Conservation (phyloP, 2,329 filamentous ascomycete genomes). For the Mycocentrospora acerina region DNA sequence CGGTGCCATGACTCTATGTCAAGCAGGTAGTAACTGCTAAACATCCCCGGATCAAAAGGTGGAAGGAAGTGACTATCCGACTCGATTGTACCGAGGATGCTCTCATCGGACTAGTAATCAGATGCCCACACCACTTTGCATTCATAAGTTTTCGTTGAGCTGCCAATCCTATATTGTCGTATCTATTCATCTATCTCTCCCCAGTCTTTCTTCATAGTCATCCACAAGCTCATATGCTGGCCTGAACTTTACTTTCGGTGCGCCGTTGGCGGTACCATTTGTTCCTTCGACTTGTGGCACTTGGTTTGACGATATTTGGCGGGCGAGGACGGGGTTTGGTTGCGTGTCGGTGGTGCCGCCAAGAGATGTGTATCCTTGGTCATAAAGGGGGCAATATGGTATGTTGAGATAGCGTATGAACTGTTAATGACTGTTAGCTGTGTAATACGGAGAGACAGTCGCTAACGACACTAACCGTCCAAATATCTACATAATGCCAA, state of each 20-base stretch:
- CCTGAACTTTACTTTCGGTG: slow-evolving; percentile 31
- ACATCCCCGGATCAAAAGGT: too few species aligned
- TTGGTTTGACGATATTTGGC: slow-evolving; percentile 23
- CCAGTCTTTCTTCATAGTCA: slow-evolving; percentile 44
- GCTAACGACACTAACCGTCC: slow-evolving; percentile 68
- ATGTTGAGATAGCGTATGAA: slow-evolving; percentile 79
- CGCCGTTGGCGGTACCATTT: slow-evolving; percentile 15
- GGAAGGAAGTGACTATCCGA: too few species aligned
- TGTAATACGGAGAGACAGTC: background rate
- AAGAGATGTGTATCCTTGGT: slow-evolving; percentile 86
- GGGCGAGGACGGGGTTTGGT: slow-evolving; percentile 70
- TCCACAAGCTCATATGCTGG: slow-evolving; percentile 45
- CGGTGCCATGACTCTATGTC: too few species aligned
- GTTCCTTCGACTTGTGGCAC: slow-evolving; percentile 12
- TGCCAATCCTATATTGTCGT: too few species aligned
- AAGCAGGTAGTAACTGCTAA: too few species aligned
- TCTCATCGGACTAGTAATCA: too few species aligned
- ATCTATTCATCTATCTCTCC: slow-evolving; percentile 40
- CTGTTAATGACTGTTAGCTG: slow-evolving; percentile 45
- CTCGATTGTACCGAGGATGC: too few species aligned
- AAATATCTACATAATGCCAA: slow-evolving; percentile 95
- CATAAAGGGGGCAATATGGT: slow-evolving; percentile 84
- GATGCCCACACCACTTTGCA: too few species aligned
- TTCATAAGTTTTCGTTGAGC: too few species aligned
- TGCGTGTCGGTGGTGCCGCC: slow-evolving; percentile 86